Percentiles rank a stretch among this genome's conserved stretches.
Conservation (phyloP, 1,284 basidiomycete genomes). For the Sporisorium graminicola region DNA sequence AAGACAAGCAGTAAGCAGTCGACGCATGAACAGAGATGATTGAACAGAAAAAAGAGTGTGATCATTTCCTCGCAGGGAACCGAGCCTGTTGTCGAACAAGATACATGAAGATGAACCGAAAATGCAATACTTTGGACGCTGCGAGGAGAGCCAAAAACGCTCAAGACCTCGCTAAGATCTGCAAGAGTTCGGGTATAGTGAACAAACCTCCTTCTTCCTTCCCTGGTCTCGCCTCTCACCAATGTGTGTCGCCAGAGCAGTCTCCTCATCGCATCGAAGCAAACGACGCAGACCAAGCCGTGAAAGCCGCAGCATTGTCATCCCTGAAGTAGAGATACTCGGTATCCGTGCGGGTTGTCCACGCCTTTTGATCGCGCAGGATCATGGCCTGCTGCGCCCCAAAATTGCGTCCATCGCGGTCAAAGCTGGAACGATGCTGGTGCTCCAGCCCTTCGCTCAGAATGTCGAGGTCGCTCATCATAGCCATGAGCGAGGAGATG, state of each 20-base stretch:
- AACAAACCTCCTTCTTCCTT: neutral
- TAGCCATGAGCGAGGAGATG: conserved; percentile 57
- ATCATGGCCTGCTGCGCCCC: conserved; percentile 67
- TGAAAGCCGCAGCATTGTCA: conserved; percentile 61
- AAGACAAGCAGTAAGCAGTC: no score
- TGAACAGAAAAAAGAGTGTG: neutral
- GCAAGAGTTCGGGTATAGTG: conserved; percentile 21
- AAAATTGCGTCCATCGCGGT: conserved; percentile 60
- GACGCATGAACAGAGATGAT: neutral
- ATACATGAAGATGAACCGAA: neutral
- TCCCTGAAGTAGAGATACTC: conserved; percentile 56
- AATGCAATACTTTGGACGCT: no score
- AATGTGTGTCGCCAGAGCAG: neutral
- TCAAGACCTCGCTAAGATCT: conserved; percentile 2
- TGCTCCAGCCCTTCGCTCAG: conserved; percentile 60
- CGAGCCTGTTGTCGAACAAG: neutral
- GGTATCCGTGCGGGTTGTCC: conserved; percentile 59
- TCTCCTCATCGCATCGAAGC: conserved; percentile 41
- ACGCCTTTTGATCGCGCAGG: conserved; percentile 63
- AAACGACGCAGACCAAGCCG: conserved; percentile 50
- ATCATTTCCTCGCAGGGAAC: neutral
- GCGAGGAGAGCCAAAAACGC: neutral
- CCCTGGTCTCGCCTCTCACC: neutral
- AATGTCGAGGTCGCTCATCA: conserved; percentile 61
- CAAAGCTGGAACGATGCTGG: conserved; percentile 53